Base-by-base conservation (phyloP, 2,329 filamentous ascomycete species). In the Whalleya microplaca region DNA sequence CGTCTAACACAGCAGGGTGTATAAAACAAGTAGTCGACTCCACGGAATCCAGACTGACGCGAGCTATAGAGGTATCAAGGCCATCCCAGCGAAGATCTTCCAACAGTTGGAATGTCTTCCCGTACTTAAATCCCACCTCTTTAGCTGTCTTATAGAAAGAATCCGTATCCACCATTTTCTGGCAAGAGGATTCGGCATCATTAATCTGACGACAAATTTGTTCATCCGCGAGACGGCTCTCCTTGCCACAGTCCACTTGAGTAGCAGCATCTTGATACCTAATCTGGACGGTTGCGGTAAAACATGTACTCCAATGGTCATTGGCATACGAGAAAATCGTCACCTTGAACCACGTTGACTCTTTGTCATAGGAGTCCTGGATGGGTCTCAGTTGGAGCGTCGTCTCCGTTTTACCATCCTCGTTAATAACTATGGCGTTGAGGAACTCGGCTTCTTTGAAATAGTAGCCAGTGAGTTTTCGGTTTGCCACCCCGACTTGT, bases 1-100 rank as follows among this genome's bases (percentile, higher is more conserved):
- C 62, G 54, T 78, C 75, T 3, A 78, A 60, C 6, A 76, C 62
- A 10, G 71, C 69, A 1, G 75, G 75, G 51, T 77, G 75, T 14
- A 75, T 66, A 7, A 73, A 55, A 37, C 65, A 67, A 12, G 56
- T 59, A 2, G 64, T 66, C 41, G 58, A 52, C 16, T 62, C 59
- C 40, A 56, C 41, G 14, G 60, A 65, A 14, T 62, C 55, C 8
- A 66, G 55, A 42, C 68, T 56, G 21, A 69, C 61, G 20, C 62
- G 56, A 27, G 65, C 67, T 6, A 70, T 61, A 2, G 65, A 53
- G 9, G 48, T 63, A 7, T 42, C 40, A 12, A 54, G 60, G 14
- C 65, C 66, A 20, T 74, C 68, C 68, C 69, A 74, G 21, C 50
- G 54, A 37, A 73, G 64, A 21, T 71, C 63, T 41, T 70, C 58